Base-by-base conservation (phyloP, 495 filamentous ascomycete genomes). In the Filosporella fistucella region DNA sequence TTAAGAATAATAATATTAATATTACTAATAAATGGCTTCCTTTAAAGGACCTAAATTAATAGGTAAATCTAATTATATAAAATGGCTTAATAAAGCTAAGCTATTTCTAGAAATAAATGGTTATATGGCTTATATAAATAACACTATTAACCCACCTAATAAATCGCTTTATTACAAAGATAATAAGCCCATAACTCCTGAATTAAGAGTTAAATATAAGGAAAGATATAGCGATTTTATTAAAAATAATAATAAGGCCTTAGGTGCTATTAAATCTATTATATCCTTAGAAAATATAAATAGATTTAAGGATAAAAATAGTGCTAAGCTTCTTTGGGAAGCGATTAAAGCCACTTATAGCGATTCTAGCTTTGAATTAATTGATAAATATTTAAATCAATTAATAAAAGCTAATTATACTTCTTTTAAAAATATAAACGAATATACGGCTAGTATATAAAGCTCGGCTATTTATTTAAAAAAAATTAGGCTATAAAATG, bases 191-290 rank as follows among this genome's bases (percentile, higher is more conserved):
- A 43, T 21, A n/a, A 43, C 22, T 28, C 21, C 21, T 6, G 40
- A 43, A 28, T 28, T 43, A 25, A 24, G 22, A 10, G n/a, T 43
- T 28, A 43, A 43, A 16, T 43, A 43, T 43, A 13, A 25, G 13
- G 23, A 43, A 43, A 43, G 29, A 43, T 14, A 14, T 28, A 14
- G 3, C 11, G 22, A 43, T 13, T 43, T 7, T 17, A 12, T 11
- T 5, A 21, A 24, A 13, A 43, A 43, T 24, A 28, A 26, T 29
- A 26, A 13, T 13, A 43, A 24, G 14, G 40, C 40, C 26, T 17
- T 43, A 43, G 24, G 40, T 3, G 23, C 40, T 43, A 21, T 43
- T 28, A 43, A 43, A 16, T 43, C 40, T 43, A 43, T 43, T 43
- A 43, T 43, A 26, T 43, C 23, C 3, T 9, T 43, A 23, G 22